These are phyloP conservation scores for Boletellus sp. DNA, from an alignment of 768 basidiomycete genomes.

Conservation along the genomic window DNA sequence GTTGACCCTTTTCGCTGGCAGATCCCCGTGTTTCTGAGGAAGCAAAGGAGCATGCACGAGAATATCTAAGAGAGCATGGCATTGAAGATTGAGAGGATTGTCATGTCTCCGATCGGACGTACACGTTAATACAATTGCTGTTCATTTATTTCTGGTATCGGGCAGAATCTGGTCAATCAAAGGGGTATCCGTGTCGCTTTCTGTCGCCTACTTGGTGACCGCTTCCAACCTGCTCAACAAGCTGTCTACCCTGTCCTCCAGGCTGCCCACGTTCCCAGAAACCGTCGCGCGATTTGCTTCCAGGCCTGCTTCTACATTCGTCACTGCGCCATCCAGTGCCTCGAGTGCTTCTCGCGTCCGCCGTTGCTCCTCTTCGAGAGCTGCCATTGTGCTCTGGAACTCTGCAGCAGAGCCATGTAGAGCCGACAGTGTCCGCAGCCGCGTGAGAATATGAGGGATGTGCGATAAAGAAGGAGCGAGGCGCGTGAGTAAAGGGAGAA, in stretches of 20 bases:
- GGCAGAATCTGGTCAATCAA: constrained; percentile 1
- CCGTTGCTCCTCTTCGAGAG: constrained; percentile 71
- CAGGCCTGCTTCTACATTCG: constrained; percentile 71
- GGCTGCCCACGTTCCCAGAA: constrained; percentile 66
- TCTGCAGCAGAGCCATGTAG: constrained; percentile 80
- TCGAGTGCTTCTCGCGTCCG: constrained; percentile 58
- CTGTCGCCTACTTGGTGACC: constrained; percentile 18
- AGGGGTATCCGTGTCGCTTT: constrained; percentile 3
- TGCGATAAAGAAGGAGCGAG: constrained; percentile 73
- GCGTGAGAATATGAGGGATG: constrained; percentile 85
- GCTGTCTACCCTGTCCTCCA: constrained; percentile 57
- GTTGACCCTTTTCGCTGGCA: constrained; percentile 16
- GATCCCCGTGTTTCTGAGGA: constrained; percentile 46
- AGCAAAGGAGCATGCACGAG: constrained; percentile 47
- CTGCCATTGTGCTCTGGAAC: constrained; percentile 63
- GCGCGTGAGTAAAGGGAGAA: constrained; percentile 66
- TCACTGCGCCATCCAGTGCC: constrained; percentile 66
- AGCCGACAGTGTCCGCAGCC: constrained; percentile 77
- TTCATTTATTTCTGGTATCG: not conserved
- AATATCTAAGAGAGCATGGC: constrained; percentile 35
- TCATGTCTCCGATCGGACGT: not conserved
- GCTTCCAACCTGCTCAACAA: constrained; percentile 44
- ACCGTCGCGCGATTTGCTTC: constrained; percentile 68
- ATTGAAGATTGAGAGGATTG: constrained; percentile 11
- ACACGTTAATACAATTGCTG: not conserved